Evolutionary conservation across 2,329 filamentous ascomycete genomes (phyloP).

Genomic region (Fusarium multiceps): DNA sequence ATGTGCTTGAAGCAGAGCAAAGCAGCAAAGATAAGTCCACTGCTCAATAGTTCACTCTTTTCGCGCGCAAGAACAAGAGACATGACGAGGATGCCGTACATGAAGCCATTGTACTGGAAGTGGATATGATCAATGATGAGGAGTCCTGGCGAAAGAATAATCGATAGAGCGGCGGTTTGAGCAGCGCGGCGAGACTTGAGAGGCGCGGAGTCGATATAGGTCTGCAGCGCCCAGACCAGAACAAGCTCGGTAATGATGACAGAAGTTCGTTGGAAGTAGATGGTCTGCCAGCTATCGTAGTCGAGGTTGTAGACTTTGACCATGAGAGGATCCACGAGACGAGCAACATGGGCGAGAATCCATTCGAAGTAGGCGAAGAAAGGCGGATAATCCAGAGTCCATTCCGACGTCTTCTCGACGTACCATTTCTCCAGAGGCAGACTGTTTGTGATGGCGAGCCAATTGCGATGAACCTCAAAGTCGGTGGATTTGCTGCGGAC

Average conservation of each 20-base stretch:
- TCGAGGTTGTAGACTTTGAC: conserved; percentile 81
- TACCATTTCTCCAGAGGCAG: conserved; percentile 93
- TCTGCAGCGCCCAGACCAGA: conserved; percentile 82
- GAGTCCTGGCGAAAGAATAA: conserved; percentile 90
- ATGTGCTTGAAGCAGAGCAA: conserved; percentile 97
- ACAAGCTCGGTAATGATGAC: conserved; percentile 89
- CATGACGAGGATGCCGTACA: conserved; percentile 90
- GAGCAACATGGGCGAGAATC: conserved; percentile 84
- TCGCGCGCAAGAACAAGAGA: conserved; percentile 86
- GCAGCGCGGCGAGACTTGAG: conserved; percentile 75
- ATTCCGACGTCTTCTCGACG: conserved; percentile 97
- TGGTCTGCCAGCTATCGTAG: conserved; percentile 91
- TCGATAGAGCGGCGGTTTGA: conserved; percentile 87
- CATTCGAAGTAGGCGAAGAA: conserved; percentile 99
- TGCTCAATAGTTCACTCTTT: conserved; percentile 77
- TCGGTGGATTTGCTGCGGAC: conserved; percentile 90
- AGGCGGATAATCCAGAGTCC: conserved; percentile 98
- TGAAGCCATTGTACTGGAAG: conserved; percentile 98
- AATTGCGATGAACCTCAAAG: conserved; percentile 98
- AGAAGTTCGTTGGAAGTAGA: conserved; percentile 92
- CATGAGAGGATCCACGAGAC: conserved; percentile 82
- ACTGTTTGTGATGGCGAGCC: conserved; percentile 94
- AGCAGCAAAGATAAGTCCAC: conserved; percentile 84
- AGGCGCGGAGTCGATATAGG: conserved; percentile 80
- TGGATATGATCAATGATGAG: conserved; percentile 98